A percentile compares a stretch with the other conserved stretches of the same genome.
phyloP scores from a whole-genome alignment of 179 eudicot genomes.

The Drosera spatulata region DNA sequence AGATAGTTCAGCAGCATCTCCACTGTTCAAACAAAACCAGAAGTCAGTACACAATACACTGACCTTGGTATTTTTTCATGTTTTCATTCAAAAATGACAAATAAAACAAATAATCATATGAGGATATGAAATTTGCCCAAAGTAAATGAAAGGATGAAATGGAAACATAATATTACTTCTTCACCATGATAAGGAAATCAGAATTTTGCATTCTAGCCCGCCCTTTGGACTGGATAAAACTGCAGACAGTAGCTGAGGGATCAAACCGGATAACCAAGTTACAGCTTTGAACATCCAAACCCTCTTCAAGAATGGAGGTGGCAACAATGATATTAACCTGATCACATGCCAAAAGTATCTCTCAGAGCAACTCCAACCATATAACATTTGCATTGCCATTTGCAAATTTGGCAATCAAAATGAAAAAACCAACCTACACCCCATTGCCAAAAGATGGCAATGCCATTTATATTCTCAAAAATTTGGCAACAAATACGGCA shows the following conservation, averaged over 20 bases:
- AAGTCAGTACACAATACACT: not conserved
- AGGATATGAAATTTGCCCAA: no score
- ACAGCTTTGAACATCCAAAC: conserved; percentile 90
- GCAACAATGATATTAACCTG: conserved; percentile 86
- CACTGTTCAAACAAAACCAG: conserved; percentile 28
- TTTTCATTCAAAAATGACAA: no score
- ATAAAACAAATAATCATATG: no score
- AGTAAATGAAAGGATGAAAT: no score
- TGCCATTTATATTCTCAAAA: no score
- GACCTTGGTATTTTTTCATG: no score
- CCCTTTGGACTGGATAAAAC: conserved; percentile 99
- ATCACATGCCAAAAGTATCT: not conserved
- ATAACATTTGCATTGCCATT: not conserved
- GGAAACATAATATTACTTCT: conserved; percentile 26
- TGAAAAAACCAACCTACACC: no score
- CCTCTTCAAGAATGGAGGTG: conserved; percentile 90
- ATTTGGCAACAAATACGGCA: no score
- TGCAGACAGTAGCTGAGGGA: conserved; percentile 69
- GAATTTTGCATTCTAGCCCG: conserved; percentile 86
- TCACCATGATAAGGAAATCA: conserved; percentile 65
- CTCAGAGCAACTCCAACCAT: not conserved
- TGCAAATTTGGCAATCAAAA: no score
- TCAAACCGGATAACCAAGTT: conserved; percentile 87
- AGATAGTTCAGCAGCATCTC: conserved; percentile 31
- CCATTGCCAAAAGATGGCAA: no score